A percentile compares a stretch with the other conserved stretches of the same genome.
These are phyloP conservation scores for Termitomyces sp. DNA, from an alignment of 768 basidiomycete genomes.

Conservation along the genomic window DNA sequence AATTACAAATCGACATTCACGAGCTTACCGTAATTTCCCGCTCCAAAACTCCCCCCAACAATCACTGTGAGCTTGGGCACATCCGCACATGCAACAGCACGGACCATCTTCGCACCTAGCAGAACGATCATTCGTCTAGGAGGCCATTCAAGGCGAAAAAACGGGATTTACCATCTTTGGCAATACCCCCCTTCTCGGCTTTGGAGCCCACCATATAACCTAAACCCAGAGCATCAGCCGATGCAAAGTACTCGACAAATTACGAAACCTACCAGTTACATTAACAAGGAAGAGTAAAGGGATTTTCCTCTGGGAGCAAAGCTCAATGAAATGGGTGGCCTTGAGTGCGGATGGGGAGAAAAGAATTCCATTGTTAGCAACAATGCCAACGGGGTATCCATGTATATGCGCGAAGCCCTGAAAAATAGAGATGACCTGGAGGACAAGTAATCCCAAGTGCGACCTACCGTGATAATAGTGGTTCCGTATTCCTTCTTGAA, in stretches of 20 bases:
- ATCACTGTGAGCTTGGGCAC: conserved; percentile 93
- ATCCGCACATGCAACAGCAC: conserved; percentile 89
- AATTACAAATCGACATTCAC: not conserved
- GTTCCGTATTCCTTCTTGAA: conserved; percentile 96
- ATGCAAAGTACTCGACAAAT: not conserved
- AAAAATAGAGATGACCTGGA: not conserved
- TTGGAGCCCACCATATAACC: conserved; percentile 98
- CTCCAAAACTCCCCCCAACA: conserved; percentile 91
- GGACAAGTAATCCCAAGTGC: not conserved
- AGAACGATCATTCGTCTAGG: not conserved
- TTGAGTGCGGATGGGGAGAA: conserved; percentile 93
- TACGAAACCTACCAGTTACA: conserved; percentile 61
- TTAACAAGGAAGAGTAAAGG: conserved; percentile 93
- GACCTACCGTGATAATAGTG: conserved; percentile 79
- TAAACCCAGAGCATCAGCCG: conserved; percentile 14
- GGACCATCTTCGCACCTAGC: conserved; percentile 89
- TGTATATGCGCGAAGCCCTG: conserved; percentile 89
- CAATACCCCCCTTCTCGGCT: conserved; percentile 91
- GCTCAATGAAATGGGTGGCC: conserved; percentile 92
- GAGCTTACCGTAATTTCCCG: conserved; percentile 84
- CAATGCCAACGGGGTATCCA: conserved; percentile 86
- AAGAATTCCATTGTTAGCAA: conserved; percentile 93
- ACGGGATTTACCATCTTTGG: conserved; percentile 67
- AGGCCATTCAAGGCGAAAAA: not conserved
- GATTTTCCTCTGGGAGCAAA: conserved; percentile 88